phyloP scores from a whole-genome alignment of 345 rosid genomes.

The Acer campestre region DNA sequence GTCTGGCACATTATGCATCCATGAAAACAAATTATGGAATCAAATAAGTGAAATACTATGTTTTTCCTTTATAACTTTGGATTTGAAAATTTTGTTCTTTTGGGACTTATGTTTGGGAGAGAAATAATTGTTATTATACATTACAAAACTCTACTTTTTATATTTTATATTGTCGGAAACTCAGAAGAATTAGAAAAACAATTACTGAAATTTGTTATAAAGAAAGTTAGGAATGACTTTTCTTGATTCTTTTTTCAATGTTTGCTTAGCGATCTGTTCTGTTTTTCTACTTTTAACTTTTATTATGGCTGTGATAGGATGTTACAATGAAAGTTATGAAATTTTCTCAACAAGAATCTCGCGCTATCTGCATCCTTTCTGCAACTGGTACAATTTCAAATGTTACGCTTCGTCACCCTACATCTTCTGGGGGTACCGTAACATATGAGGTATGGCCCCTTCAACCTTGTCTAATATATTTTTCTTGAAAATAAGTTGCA shows the following conservation, averaged over 20 bases:
- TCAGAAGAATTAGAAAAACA: too few species aligned
- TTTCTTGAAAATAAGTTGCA: background rate
- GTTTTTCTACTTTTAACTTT: slow-evolving; percentile 11
- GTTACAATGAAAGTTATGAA: slow-evolving; percentile 92
- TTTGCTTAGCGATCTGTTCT: background rate
- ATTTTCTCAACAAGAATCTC: slow-evolving; percentile 81
- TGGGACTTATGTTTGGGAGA: background rate
- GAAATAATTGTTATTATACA: background rate
- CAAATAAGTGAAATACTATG: background rate
- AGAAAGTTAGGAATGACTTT: background rate
- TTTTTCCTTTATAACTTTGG: background rate
- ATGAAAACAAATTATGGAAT: background rate
- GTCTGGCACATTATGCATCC: background rate
- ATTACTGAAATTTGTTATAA: background rate
- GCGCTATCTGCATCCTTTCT: slow-evolving; percentile 85
- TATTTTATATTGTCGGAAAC: too few species aligned
- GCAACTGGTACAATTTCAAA: slow-evolving; percentile 87
- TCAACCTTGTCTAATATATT: slow-evolving; percentile 6
- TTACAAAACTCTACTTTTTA: too few species aligned
- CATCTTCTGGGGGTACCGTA: slow-evolving; percentile 84
- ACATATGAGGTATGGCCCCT: slow-evolving; percentile 76
- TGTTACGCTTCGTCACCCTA: slow-evolving; percentile 85
- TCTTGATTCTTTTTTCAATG: background rate
- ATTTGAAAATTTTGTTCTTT: background rate
- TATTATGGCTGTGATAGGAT: slow-evolving; percentile 53